Evolutionary conservation across 768 basidiomycete species (phyloP), one percentile per base, ranked within the genome.

Genomic region (Terana coerulea): DNA sequence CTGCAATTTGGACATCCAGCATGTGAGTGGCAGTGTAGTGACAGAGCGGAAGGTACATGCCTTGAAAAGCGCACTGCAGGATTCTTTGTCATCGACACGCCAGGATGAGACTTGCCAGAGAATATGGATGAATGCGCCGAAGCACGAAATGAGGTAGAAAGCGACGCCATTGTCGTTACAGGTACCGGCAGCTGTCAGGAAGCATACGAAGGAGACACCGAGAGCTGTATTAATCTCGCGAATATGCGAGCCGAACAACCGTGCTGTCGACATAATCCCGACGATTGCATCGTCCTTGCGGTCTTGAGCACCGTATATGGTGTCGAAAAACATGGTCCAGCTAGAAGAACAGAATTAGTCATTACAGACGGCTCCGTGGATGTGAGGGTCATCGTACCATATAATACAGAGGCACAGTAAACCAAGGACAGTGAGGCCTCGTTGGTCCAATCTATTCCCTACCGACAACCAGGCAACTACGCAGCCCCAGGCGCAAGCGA

Each of bases 301-400:
- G 62, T 91, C 88, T 70, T 89, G 79, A 63, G 84, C 88, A 8
- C 84, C 88, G 61, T 91, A 91, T 49, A 86, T 82, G 3, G 84
- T 84, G 63, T 88, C 78, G 60, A 75, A 77, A 41, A 72, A 67
- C 51, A 79, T 71, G 22, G 72, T 71, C 73, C 75, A 78, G 17
- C 70, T 68, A 34, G 5, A n/a, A n/a, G n/a, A n/a, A n/a, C n/a
- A n/a, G n/a, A n/a, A n/a, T n/a, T n/a, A n/a, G n/a, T n/a, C n/a
- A n/a, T n/a, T n/a, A n/a, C n/a, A n/a, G n/a, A n/a, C n/a, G n/a
- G n/a, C n/a, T n/a, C n/a, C n/a, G n/a, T n/a, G n/a, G n/a, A n/a
- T n/a, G n/a, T n/a, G n/a, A n/a, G n/a, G n/a, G n/a, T n/a, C n/a
- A n/a, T n/a, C n/a, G n/a, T n/a, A n/a, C n/a, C n/a, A n/a, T n/a